Conservation (phyloP, 2,329 filamentous ascomycete genomes). For the Decorospora gaudefroyi region DNA sequence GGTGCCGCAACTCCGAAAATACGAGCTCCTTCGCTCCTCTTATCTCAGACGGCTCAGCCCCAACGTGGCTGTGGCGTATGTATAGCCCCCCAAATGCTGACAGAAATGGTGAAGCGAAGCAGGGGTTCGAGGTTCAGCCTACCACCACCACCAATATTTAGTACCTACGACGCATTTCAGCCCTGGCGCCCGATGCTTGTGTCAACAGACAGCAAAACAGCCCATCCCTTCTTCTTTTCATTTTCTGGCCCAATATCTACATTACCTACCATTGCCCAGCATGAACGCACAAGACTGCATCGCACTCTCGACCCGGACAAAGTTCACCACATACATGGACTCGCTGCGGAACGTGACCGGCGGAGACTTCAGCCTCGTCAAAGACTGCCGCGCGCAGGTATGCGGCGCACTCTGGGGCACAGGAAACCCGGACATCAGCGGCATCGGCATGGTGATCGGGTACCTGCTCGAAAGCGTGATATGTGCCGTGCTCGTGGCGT, state of each 20-base stretch:
- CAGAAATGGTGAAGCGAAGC: neutral
- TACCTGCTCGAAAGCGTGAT: constrained; percentile 28
- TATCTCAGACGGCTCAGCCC: neutral
- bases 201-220: too few species aligned
- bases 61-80: neutral
- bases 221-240: neutral
- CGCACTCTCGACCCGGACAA: constrained; percentile 4
- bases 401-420: constrained; percentile 30
- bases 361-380: constrained; percentile 19
- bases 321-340: constrained; percentile 22
- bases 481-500: constrained; percentile 4
- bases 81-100: too few species aligned
- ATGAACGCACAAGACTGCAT: neutral
- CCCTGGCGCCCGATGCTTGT: too few species aligned
- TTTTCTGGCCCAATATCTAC: too few species aligned
- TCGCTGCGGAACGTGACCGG: constrained; percentile 14
- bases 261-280: too few species aligned
- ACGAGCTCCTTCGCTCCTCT: too few species aligned
- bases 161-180: too few species aligned
- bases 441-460: constrained; percentile 28
- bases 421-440: constrained; percentile 32
- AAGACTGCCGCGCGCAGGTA: constrained; percentile 20
- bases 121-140: neutral
- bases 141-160: too few species aligned
- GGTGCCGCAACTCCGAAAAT: too few species aligned